These are phyloP conservation scores for Remersonia thermophila DNA, from an alignment of 2,329 filamentous ascomycete species.

Conservation along the genomic window DNA sequence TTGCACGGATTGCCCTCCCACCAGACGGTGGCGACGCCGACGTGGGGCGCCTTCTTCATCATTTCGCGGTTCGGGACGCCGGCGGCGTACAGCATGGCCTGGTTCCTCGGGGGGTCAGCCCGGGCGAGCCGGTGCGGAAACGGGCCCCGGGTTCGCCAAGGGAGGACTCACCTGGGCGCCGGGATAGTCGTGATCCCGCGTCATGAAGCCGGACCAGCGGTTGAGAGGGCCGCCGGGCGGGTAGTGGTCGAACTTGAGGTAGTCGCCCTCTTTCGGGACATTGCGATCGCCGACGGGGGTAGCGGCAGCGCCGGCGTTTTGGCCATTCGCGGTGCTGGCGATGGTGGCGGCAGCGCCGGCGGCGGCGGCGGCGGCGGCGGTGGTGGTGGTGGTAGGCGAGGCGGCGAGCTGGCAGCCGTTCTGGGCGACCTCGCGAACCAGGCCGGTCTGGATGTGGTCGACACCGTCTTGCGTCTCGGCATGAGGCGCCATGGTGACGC, in stretches of 20 bases:
- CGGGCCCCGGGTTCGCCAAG: conserved; percentile 34
- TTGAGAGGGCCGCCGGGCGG: conserved; percentile 53
- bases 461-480: conserved; percentile 3
- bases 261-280: conserved; percentile 38
- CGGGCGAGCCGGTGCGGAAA: too few relatives aligned
- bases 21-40: conserved; percentile 86
- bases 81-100: conserved; percentile 92
- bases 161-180: conserved; percentile 72
- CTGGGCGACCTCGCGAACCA: too few relatives aligned
- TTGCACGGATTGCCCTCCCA: conserved; percentile 98
- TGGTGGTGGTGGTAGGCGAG: conserved; percentile 6
- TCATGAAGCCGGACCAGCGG: conserved; percentile 73
- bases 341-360: too few relatives aligned
- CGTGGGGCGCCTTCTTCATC: conserved; percentile 85
- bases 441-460: conserved; percentile 2
- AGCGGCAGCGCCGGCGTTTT: too few relatives aligned
- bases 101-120: too few relatives aligned
- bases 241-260: conserved; percentile 39
- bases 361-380: background rate
- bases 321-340: too few relatives aligned
- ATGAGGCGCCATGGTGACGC: conserved; percentile 15
- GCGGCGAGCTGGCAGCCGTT: background rate
- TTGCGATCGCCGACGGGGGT: conserved; percentile 12
- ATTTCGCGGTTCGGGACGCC: conserved; percentile 71
- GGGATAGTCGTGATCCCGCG: conserved; percentile 77